Conservation (phyloP, 1,284 basidiomycete species). For the Apiotrichum laibachii region DNA sequence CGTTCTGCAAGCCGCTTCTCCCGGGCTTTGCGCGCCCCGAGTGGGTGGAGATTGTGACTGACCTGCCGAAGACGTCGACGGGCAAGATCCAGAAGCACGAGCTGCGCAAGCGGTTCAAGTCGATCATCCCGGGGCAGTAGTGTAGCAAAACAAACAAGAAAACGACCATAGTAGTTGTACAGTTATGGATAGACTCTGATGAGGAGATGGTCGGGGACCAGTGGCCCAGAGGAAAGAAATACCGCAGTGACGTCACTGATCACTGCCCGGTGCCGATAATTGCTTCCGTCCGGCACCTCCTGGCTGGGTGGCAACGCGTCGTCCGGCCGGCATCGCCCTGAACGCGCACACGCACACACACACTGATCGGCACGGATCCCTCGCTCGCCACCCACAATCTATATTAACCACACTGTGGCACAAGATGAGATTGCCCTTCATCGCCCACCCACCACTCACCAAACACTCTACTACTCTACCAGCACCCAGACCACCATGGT, state of each 20-base stretch:
- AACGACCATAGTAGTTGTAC: too few species aligned
- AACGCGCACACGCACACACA: too few species aligned
- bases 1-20: conserved; percentile 15
- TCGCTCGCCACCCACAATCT: too few species aligned
- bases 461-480: neutral
- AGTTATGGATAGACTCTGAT: too few species aligned
- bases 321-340: too few species aligned
- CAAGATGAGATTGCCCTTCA: neutral
- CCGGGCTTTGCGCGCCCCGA: conserved; percentile 24
- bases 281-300: too few species aligned
- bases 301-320: too few species aligned
- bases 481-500: conserved; percentile 8
- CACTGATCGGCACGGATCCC: too few species aligned
- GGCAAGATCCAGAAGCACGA: conserved; percentile 85
- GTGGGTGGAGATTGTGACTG: conserved; percentile 35
- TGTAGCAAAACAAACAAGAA: neutral
- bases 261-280: too few species aligned
- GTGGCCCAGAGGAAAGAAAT: too few species aligned
- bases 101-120: conserved; percentile 42
- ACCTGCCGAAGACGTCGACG: conserved; percentile 80
- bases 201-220: too few species aligned
- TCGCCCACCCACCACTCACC: neutral
- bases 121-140: conserved; percentile 20
- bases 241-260: too few species aligned
- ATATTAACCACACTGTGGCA: neutral